Evolutionary conservation across 305 asterid genomes (phyloP), one percentile per base, ranked within the genome.

Genomic region (Fraxinus velutina): DNA sequence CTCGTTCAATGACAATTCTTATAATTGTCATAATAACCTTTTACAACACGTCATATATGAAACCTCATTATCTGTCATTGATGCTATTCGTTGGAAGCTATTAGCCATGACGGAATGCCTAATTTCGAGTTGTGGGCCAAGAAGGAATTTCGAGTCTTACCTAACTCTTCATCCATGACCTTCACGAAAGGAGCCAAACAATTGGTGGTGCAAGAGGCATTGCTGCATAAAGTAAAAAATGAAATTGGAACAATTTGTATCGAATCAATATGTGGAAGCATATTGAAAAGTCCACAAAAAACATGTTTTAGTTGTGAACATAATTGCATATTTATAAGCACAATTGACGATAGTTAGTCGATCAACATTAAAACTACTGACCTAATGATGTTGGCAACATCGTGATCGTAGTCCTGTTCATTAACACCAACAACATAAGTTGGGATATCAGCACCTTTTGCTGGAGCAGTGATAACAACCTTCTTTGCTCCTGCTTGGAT

Each of bases 171-270:
- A 73, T 93, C 98, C 91, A 92, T 1, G 88, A 95, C 87, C 87
- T 95, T 95, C 27, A 88, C 97, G 27, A 93, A 95, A 32, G 99
- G 99, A 81, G 98, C 99, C 91, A 95, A 89, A 75, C 98, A 95
- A 86, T 95, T 95, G 88, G 99, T 95, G 73, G 98, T 95, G 91
- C 99, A 95, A 86, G 99, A 95, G 85, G 99, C 98, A 81, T 93
- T 95, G 91, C 98, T 95, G 97, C 82, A 84, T 80, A 8, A 27
- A 42, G 66, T 77, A 66, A 71, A 60, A 79, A 32, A 6, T 74
- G n/a, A 75, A 76, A 64, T 5, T 5, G 57, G 50, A 50, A 29
- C 9, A 3, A 9, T 9, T 0, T 10, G 17, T 21, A 15, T 19
- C 4, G 24, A 29, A 39, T 75, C 32, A 2, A 75, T 22, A 50